phyloP scores from a whole-genome alignment of 2,329 filamentous ascomycete genomes.

The Penicillium sp. region DNA sequence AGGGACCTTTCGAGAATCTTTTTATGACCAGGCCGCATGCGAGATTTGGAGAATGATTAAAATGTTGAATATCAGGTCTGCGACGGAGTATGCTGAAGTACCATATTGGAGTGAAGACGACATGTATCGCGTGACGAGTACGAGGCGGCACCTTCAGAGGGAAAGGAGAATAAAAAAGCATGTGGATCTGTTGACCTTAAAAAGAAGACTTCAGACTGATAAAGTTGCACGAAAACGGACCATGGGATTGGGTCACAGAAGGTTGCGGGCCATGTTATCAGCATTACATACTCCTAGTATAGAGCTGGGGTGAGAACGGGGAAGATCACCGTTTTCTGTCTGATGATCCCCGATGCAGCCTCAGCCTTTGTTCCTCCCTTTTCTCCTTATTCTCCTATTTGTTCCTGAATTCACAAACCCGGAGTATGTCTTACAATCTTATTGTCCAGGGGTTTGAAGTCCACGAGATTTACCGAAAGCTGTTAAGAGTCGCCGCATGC shows the following conservation, averaged over 20 bases:
- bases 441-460: conserved; percentile 7
- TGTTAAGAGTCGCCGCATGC: conserved; percentile 27
- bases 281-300: conserved; percentile 27
- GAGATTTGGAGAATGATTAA: conserved; percentile 4
- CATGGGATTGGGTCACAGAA: conserved; percentile 34
- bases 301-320: conserved; percentile 4
- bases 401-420: not conserved
- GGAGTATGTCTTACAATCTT: conserved; percentile 1
- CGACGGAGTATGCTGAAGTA: conserved; percentile 19
- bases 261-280: conserved; percentile 29
- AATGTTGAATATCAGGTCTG: conserved; percentile 16
- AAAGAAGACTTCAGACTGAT: conserved; percentile 21
- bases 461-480: conserved; percentile 13
- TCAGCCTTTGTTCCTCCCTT: not conserved
- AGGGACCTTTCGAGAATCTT: conserved; percentile 5
- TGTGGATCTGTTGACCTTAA: conserved; percentile 31
- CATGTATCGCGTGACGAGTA: conserved; percentile 29
- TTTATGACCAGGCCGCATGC: conserved; percentile 16
- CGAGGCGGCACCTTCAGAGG: conserved; percentile 4
- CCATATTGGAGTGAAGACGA: conserved; percentile 25
- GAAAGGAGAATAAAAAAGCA: conserved; percentile 6
- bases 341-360: conserved; percentile 22
- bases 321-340: conserved; percentile 19
- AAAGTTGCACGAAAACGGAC: conserved; percentile 29
- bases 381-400: conserved; percentile 1